phyloP scores from a whole-genome alignment of 331 rosid species.

The Malus hybrid region DNA sequence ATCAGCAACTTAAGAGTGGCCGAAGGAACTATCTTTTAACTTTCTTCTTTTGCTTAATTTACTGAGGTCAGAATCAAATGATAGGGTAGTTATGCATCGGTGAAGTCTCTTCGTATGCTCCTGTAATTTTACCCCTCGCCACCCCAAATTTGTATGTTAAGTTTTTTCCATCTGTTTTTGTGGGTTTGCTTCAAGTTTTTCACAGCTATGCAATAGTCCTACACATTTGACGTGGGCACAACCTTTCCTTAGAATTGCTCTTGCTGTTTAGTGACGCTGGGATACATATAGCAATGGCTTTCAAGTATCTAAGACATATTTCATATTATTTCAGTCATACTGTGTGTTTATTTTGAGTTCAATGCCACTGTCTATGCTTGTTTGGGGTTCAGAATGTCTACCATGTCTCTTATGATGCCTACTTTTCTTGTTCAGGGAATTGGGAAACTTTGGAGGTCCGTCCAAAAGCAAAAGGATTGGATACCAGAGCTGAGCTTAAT shows the following conservation, averaged over 20 bases:
- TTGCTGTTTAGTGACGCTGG: background rate
- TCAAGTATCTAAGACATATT: background rate
- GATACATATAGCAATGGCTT: background rate
- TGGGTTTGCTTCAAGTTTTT: background rate
- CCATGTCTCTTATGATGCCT: conserved; percentile 10
- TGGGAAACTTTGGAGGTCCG: conserved; percentile 95
- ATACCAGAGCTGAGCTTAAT: conserved; percentile 74
- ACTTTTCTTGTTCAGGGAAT: conserved; percentile 44
- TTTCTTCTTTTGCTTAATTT: background rate
- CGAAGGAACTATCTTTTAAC: background rate
- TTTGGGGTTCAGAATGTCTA: background rate
- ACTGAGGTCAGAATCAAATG: background rate
- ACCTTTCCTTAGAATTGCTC: background rate
- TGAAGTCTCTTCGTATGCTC: background rate
- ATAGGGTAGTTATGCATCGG: background rate
- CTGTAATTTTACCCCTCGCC: background rate
- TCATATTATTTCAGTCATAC: background rate
- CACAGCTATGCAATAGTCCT: background rate
- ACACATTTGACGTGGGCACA: background rate
- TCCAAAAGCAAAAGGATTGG: conserved; percentile 80
- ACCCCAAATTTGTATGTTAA: background rate
- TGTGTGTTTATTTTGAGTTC: background rate
- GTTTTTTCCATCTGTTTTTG: background rate
- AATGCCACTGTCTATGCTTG: background rate
- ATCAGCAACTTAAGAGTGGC: background rate